Conservation (phyloP, 2,329 filamentous ascomycete genomes). For the Hypomyces rosellus region DNA sequence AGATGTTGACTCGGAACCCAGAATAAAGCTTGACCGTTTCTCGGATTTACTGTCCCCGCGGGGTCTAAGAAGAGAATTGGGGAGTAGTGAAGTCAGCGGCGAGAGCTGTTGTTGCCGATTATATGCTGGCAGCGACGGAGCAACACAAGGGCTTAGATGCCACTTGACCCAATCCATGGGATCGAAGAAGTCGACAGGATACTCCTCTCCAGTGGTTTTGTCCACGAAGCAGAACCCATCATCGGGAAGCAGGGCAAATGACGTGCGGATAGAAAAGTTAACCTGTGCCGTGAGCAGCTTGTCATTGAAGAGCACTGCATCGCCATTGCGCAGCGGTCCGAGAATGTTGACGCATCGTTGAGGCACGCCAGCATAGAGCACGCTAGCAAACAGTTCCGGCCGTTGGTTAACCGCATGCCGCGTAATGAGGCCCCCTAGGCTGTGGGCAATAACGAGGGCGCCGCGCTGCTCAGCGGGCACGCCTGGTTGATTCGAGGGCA, state of each 20-base stretch:
- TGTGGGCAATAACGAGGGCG: slow-evolving; percentile 79
- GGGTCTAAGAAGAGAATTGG: slow-evolving; percentile 35
- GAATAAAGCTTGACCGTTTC: slow-evolving; percentile 16
- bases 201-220: slow-evolving; percentile 71
- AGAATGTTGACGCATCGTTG: slow-evolving; percentile 87
- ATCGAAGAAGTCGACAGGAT: slow-evolving; percentile 79
- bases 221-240: slow-evolving; percentile 85
- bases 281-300: slow-evolving; percentile 87
- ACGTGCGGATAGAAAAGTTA: slow-evolving; percentile 86
- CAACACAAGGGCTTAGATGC: slow-evolving; percentile 70
- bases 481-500: slow-evolving; percentile 66
- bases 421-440: slow-evolving; percentile 79
- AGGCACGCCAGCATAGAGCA: slow-evolving; percentile 79
- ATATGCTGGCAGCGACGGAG: slow-evolving; percentile 56
- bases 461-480: slow-evolving; percentile 52
- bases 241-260: slow-evolving; percentile 77
- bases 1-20: not conserved
- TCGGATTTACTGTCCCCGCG: slow-evolving; percentile 39
- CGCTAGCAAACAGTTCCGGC: slow-evolving; percentile 79
- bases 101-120: slow-evolving; percentile 32
- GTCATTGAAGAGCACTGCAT: slow-evolving; percentile 83
- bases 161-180: slow-evolving; percentile 73
- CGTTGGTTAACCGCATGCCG: slow-evolving; percentile 79
- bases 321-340: slow-evolving; percentile 83
- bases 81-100: slow-evolving; percentile 43